Percentiles rank a stretch among this genome's conserved stretches.
phyloP scores from a whole-genome alignment of 345 rosid species.

The Turnera subulata region DNA sequence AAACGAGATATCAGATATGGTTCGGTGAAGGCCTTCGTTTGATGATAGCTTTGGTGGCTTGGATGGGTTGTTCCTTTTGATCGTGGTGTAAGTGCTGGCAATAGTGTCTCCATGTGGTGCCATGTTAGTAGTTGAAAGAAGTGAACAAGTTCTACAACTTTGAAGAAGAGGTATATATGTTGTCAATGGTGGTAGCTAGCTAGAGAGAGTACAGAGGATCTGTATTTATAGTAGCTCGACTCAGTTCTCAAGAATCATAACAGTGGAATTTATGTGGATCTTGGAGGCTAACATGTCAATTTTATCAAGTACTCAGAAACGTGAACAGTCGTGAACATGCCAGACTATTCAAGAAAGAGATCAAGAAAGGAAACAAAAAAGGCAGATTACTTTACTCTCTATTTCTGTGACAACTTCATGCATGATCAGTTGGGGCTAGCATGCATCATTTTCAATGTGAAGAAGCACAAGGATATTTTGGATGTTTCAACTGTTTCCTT shows the following conservation, averaged over 20 bases:
- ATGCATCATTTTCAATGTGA: background rate
- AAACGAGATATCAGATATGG: slow-evolving; percentile 61
- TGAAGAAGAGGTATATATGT: background rate
- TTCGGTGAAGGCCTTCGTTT: slow-evolving; percentile 45
- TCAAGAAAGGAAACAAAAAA: background rate
- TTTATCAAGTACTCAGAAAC: slow-evolving; percentile 17
- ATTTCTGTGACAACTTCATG: too few species aligned
- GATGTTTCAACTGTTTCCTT: slow-evolving; percentile 13
- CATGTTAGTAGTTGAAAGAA: too few species aligned
- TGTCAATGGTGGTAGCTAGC: background rate
- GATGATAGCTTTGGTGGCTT: slow-evolving; percentile 55
- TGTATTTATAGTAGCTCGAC: slow-evolving; percentile 26
- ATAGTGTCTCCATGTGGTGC: slow-evolving; percentile 60
- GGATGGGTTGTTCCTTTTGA: slow-evolving; percentile 27
- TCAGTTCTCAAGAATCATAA: slow-evolving; percentile 2
- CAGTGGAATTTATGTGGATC: slow-evolving; percentile 31
- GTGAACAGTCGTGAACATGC: slow-evolving; percentile 29
- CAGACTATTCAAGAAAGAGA: slow-evolving; percentile 35
- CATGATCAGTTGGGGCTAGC: too few species aligned
- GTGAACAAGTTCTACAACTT: too few species aligned
- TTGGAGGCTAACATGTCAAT: slow-evolving; percentile 34
- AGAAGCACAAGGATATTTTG: slow-evolving; percentile 7
- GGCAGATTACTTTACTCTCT: slow-evolving; percentile 9
- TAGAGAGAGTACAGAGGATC: background rate
- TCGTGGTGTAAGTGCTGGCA: slow-evolving; percentile 16